Base-by-base conservation (phyloP, 345 rosid genomes). In the Laguncularia racemosa region DNA sequence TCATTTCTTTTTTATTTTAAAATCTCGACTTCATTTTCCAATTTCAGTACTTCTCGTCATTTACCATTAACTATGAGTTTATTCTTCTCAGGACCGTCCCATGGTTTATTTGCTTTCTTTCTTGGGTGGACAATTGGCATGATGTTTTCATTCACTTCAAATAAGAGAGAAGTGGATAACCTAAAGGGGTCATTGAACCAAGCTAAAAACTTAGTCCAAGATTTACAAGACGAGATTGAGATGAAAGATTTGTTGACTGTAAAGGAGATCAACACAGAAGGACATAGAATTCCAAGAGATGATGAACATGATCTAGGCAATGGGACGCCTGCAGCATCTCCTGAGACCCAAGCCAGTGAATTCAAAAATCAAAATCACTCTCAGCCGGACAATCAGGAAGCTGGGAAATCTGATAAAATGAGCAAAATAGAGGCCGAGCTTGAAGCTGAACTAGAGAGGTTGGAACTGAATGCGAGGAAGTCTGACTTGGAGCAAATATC, bases 381-480 rank as follows among this genome's bases (percentile, higher is more conserved):
- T 47, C 40, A 33, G 40, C 52, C 53, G 15, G 28, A 52, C 12
- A 50, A 61, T 28, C 46, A 51, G 44, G 58, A 58, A 20, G 40
- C 54, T 14, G 60, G 48, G 51, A 63, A 46, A 14, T 46, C 52
- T 3, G 62, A 68, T 46, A 57, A 44, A 20, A 67, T 62, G 68
- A 67, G 64, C 21, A 59, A 71, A 68, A 77, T 71, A 5, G 78
- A 73, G 65, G 78, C 70, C 2, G 71, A 73, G 69, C 73, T 77
- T 46, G 76, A 73, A 52, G 78, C 66, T 23, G 81, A 70, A 52
- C 62, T 73, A 10, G 60, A 64, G 63, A 58, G 68, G 59, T 52
- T 77, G 59, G 73, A 57, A 33, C 20, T 56, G 28, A 71, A 64
- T 61, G 58, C 67, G 55, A 66, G 20, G 46, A 50, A 50, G 18